Base-by-base conservation (phyloP, 371 early-diverging fungal species). In the Batkoa obscura region DNA sequence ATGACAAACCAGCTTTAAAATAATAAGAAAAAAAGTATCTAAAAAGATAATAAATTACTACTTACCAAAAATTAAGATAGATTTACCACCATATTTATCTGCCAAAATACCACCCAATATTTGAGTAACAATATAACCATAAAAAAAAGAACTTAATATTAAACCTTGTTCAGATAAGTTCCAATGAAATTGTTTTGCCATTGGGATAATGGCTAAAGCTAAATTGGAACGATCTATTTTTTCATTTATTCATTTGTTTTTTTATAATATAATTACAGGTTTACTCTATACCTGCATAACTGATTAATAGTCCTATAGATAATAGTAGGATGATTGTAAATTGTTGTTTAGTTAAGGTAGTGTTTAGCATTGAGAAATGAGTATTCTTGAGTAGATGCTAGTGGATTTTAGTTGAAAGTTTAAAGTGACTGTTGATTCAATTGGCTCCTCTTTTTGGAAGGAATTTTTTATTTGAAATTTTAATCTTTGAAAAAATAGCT, bases 141-240 rank as follows among this genome's bases (percentile, higher is more conserved):
- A 51, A 51, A 51, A 51, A 17, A 51, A 51, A 33, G 9, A 6
- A 4, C 34, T 31, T n/a, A 51, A 23, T 8, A 51, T 38, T 4
- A 33, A 6, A 6, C 34, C 8, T 35, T 38, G 33, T 8, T 5
- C 6, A 9, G 8, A 9, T 33, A 35, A 51, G 8, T 5, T 8
- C 8, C 33, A 51, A 9, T 23, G 4, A 33, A 31, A 35, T 5
- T 31, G n/a, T 51, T 51, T 35, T 9, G 34, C 5, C 17, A 51
- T 51, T 66, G 69, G 60, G 64, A 72, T 35, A 9, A 54, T 59
- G 30, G 34, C 48, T 8, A 37, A 10, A 31, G 42, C 9, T 15
- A 58, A 6, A 36, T 58, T 42, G 10, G 58, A 46, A 12, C 58
- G 12, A 2, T 35, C 50, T 42, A 55, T 8, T 8, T 12, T 32